A percentile compares a stretch with the other conserved stretches of the same genome.
Conservation (phyloP, 2,329 filamentous ascomycete genomes). For the Fusarium buxicola region DNA sequence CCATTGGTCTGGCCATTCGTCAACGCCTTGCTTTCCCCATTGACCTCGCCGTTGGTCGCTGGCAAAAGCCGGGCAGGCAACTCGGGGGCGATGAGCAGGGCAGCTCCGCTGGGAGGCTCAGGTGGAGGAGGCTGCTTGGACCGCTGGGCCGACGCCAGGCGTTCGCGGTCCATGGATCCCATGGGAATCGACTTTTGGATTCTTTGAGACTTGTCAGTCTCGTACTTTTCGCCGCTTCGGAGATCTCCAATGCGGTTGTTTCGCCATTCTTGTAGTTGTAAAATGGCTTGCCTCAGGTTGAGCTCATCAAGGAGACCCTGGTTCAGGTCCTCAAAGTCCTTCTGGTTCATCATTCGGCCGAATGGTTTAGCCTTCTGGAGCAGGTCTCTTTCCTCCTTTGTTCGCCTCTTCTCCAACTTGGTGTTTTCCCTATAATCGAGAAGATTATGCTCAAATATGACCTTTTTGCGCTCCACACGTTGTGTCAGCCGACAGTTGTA, state of each 20-base stretch:
- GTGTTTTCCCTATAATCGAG: conserved; percentile 94
- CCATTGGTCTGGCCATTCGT: conserved; percentile 67
- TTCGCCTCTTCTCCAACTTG: conserved; percentile 90
- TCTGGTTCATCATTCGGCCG: conserved; percentile 93
- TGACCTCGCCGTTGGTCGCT: conserved; percentile 49
- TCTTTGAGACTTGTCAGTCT: conserved; percentile 84
- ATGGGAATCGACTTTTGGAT: conserved; percentile 77
- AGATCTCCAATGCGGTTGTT: conserved; percentile 85
- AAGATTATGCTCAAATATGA: conserved; percentile 94
- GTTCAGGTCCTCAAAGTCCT: conserved; percentile 88
- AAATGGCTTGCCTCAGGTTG: conserved; percentile 88
- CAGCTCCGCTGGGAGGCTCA: conserved; percentile 80
- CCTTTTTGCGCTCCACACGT: conserved; percentile 92
- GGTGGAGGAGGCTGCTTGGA: conserved; percentile 73
- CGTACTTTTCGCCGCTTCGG: conserved; percentile 89
- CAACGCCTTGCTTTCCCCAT: conserved; percentile 65
- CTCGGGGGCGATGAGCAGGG: conserved; percentile 82
- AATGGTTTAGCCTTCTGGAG: conserved; percentile 96
- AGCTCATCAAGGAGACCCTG: conserved; percentile 90
- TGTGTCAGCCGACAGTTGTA: conserved; percentile 94
- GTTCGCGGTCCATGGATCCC: conserved; percentile 85
- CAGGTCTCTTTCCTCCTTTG: conserved; percentile 93
- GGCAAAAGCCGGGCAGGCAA: conserved; percentile 70
- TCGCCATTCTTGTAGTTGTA: conserved; percentile 94
- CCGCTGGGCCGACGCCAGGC: conserved; percentile 77